Conservation (phyloP, 129 eudicot genomes). For the Rutidosis leptorrhynchoides region DNA sequence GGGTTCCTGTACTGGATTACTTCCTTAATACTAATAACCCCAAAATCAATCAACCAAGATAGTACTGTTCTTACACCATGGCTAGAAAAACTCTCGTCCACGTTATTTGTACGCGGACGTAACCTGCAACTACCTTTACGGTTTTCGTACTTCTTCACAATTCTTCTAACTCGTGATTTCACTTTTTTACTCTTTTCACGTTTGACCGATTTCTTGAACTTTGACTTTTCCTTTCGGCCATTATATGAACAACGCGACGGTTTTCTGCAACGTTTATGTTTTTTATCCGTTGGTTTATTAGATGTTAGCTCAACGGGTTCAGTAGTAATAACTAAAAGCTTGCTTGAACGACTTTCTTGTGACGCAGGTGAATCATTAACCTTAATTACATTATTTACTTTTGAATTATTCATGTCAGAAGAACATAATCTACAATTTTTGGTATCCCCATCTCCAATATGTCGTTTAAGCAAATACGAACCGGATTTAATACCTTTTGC, state of each 20-base stretch:
- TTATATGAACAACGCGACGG: not conserved
- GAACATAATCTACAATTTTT: constrained; percentile 30
- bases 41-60: constrained; percentile 73
- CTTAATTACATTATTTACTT: constrained; percentile 33
- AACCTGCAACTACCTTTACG: constrained; percentile 75
- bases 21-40: constrained; percentile 58
- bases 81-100: constrained; percentile 46
- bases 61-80: constrained; percentile 60
- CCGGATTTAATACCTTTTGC: constrained; percentile 55
- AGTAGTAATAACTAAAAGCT: constrained; percentile 39
- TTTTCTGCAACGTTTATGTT: constrained; percentile 21
- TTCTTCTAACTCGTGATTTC: constrained; percentile 33
- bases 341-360: constrained; percentile 77
- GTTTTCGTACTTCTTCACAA: constrained; percentile 53
- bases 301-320: constrained; percentile 28
- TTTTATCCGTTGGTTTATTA: not conserved
- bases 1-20: constrained; percentile 58
- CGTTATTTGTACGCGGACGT: constrained; percentile 53
- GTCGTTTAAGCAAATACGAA: constrained; percentile 59
- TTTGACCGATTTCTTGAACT: constrained; percentile 21
- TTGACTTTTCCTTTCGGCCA: constrained; percentile 1
- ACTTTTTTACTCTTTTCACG: constrained; percentile 20
- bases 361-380: constrained; percentile 66
- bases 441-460: constrained; percentile 25
- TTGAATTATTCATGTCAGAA: constrained; percentile 33